phyloP scores from a whole-genome alignment of 768 basidiomycete genomes.

The Phlegmacium glaucopus region DNA sequence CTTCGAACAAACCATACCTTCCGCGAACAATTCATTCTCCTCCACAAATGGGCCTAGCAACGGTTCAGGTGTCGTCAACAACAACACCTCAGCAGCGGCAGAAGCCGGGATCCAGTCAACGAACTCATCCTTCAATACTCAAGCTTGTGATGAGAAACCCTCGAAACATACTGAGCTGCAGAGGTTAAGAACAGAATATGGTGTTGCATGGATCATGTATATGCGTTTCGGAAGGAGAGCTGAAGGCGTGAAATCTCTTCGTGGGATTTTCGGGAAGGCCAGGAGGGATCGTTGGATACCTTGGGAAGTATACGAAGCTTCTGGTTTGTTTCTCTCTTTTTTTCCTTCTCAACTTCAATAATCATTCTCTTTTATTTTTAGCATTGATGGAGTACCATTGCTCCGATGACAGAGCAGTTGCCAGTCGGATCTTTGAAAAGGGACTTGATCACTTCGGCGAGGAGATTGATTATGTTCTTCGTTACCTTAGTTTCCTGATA shows the following conservation, averaged over 20 bases:
- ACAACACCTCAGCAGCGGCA: slow-evolving; percentile 11
- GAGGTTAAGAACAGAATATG: slow-evolving; percentile 66
- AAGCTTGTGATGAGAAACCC: slow-evolving; percentile 50
- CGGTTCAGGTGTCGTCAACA: neutral
- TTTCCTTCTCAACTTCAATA: neutral
- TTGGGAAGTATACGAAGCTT: slow-evolving; percentile 94
- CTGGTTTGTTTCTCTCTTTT: slow-evolving; percentile 47
- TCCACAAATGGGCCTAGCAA: neutral
- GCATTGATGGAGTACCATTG: slow-evolving; percentile 96
- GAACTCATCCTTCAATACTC: slow-evolving; percentile 38
- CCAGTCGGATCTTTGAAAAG: slow-evolving; percentile 90
- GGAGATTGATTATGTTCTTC: slow-evolving; percentile 81
- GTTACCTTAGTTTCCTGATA: slow-evolving; percentile 91
- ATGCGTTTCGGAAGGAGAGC: slow-evolving; percentile 90
- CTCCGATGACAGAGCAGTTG: slow-evolving; percentile 71
- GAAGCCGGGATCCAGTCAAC: slow-evolving; percentile 33
- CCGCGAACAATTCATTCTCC: slow-evolving; percentile 2
- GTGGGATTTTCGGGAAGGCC: slow-evolving; percentile 78
- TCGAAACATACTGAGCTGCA: slow-evolving; percentile 50
- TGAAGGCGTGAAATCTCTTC: slow-evolving; percentile 79
- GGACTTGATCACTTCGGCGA: slow-evolving; percentile 82
- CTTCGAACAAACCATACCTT: slow-evolving; percentile 35
- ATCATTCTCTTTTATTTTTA: slow-evolving; percentile 26
- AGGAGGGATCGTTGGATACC: slow-evolving; percentile 70
- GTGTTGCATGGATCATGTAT: slow-evolving; percentile 83